These are phyloP conservation scores for Penicillium simplicissimum DNA, from an alignment of 495 filamentous ascomycete species.

Conservation along the genomic window DNA sequence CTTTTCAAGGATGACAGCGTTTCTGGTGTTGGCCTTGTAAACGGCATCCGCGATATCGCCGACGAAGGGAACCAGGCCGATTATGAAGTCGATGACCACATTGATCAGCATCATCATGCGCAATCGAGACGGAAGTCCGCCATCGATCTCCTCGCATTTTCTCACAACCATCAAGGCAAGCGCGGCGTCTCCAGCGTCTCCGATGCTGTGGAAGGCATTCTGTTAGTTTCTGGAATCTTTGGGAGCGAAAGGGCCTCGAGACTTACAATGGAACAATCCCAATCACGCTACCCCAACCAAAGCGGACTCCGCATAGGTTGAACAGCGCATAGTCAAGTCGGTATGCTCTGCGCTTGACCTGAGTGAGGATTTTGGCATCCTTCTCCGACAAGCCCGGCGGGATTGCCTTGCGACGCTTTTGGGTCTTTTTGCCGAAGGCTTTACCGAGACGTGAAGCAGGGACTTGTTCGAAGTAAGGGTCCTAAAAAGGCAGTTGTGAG, in stretches of 20 bases:
- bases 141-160: slow-evolving; percentile 67
- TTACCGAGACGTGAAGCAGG: slow-evolving; percentile 67
- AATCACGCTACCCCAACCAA: slow-evolving; percentile 83
- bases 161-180: slow-evolving; percentile 65
- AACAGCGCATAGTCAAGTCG: slow-evolving; percentile 76
- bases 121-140: slow-evolving; percentile 61
- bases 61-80: slow-evolving; percentile 82
- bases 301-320: slow-evolving; percentile 70
- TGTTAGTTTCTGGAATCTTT: slow-evolving; percentile 9
- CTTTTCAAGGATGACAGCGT: slow-evolving; percentile 72
- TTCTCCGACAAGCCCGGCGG: slow-evolving; percentile 73
- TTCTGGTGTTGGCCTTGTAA: slow-evolving; percentile 72
- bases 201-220: slow-evolving; percentile 50
- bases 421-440: slow-evolving; percentile 57
- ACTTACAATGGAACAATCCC: slow-evolving; percentile 77
- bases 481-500: slow-evolving; percentile 35
- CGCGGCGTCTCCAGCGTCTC: slow-evolving; percentile 69
- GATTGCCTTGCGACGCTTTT: slow-evolving; percentile 66
- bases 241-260: background rate
- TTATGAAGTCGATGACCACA: slow-evolving; percentile 71
- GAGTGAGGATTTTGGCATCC: slow-evolving; percentile 76
- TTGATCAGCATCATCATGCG: slow-evolving; percentile 72
- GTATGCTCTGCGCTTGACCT: slow-evolving; percentile 79
- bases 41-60: slow-evolving; percentile 79
- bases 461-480: slow-evolving; percentile 74